Conservation (phyloP, 169 alveolate genomes). For the Plasmodium coatneyi region DNA sequence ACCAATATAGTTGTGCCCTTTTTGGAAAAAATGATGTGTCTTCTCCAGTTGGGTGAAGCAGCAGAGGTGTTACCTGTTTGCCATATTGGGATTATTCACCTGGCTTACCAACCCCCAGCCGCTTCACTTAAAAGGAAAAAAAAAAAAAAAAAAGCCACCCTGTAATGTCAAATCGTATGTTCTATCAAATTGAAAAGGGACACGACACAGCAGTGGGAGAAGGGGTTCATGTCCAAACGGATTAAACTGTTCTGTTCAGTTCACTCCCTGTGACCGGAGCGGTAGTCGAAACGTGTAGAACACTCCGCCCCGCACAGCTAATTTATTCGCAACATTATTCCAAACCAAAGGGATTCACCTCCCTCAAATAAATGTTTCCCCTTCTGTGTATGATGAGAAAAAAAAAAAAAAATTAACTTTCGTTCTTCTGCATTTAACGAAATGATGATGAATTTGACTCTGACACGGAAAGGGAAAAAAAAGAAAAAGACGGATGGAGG, state of each 20-base stretch:
- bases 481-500: background rate
- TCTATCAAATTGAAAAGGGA: background rate
- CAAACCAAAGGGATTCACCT: background rate
- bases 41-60: background rate
- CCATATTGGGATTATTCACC: background rate
- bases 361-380: background rate
- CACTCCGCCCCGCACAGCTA: background rate
- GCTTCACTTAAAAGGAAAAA: too few relatives aligned
- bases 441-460: conserved; percentile 38
- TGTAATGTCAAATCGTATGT: background rate
- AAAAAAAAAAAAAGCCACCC: too few relatives aligned
- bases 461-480: conserved; percentile 18
- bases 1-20: background rate
- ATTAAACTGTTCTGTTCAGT: background rate
- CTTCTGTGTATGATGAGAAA: conserved; percentile 36
- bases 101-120: background rate
- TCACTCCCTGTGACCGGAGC: background rate
- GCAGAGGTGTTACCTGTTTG: background rate
- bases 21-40: background rate
- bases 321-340: background rate
- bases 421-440: conserved; percentile 50
- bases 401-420: conserved; percentile 34
- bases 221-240: background rate
- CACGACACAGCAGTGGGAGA: background rate
- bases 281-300: background rate